phyloP scores from a whole-genome alignment of 1,139 yeast species.

The Yamadazyma dendronema region DNA sequence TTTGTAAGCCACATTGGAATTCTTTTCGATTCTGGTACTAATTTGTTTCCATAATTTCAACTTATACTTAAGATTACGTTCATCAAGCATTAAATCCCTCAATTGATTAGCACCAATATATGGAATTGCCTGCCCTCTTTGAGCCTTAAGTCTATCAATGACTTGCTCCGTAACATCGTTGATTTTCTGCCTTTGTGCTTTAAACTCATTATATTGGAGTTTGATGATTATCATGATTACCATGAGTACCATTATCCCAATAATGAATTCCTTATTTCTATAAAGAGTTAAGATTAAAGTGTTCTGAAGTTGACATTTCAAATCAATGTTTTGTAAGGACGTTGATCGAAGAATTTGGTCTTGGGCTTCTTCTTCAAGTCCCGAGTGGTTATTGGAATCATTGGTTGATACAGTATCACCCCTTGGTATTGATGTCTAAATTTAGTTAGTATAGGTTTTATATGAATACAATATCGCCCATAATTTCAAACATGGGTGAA shows the following conservation, averaged over 20 bases:
- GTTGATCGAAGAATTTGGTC: constrained; percentile 66
- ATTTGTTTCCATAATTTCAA: constrained; percentile 64
- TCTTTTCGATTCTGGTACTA: constrained; percentile 57
- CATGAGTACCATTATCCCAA: constrained; percentile 22
- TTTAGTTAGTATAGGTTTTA: constrained; percentile 9
- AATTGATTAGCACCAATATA: constrained; percentile 75
- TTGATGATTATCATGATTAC: constrained; percentile 24
- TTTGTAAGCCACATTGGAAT: constrained; percentile 58
- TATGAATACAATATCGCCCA: constrained; percentile 1
- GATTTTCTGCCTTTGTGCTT: constrained; percentile 28
- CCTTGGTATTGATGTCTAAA: constrained; percentile 32
- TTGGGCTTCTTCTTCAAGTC: constrained; percentile 25
- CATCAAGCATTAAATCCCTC: constrained; percentile 64
- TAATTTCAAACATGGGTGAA: neutral
- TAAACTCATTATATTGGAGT: constrained; percentile 32
- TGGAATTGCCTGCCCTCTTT: constrained; percentile 28
- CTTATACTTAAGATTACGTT: constrained; percentile 43
- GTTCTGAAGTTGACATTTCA: constrained; percentile 59
- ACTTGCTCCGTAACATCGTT: constrained; percentile 43
- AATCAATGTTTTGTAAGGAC: constrained; percentile 63
- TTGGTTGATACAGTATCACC: constrained; percentile 22
- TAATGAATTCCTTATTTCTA: constrained; percentile 39
- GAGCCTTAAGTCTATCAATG: constrained; percentile 43
- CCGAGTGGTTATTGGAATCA: constrained; percentile 23
- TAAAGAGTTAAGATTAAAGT: constrained; percentile 50